These are phyloP conservation scores for Oryza punctata DNA, from an alignment of 176 grass and related monocot species.

Conservation along the genomic window DNA sequence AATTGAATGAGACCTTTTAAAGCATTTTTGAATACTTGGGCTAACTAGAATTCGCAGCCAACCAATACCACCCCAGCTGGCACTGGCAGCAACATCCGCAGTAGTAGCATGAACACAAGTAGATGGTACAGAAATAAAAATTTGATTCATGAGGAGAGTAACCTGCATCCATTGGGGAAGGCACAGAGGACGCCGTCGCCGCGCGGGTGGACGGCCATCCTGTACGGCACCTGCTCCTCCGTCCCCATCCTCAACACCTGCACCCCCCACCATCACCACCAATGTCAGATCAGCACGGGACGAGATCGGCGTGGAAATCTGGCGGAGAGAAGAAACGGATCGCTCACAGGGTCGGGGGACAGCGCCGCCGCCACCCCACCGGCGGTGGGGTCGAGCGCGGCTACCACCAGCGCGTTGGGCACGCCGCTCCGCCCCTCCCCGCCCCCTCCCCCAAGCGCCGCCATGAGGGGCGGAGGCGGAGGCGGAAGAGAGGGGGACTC, in stretches of 20 bases:
- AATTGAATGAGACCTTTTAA: background rate
- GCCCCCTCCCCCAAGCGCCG: conserved; percentile 68
- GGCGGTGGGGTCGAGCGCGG: conserved; percentile 41
- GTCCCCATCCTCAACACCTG: conserved; percentile 75
- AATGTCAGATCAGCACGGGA: conserved; percentile 7
- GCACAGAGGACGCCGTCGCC: conserved; percentile 72
- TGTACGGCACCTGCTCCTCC: conserved; percentile 66
- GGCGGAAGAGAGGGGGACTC: background rate
- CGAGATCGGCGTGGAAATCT: conserved; percentile 19
- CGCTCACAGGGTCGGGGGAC: conserved; percentile 58
- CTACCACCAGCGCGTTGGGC: conserved; percentile 75
- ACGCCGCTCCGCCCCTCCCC: conserved; percentile 80
- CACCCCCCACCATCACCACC: background rate
- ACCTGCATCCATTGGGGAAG: conserved; percentile 85
- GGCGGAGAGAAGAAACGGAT: background rate
- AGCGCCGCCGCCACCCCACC: conserved; percentile 11
- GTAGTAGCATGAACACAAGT: background rate
- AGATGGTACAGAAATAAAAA: background rate
- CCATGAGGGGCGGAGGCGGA: conserved; percentile 32
- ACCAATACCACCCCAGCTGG: background rate
- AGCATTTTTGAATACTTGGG: background rate
- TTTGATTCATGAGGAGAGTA: background rate
- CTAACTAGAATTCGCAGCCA: background rate
- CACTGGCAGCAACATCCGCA: background rate
- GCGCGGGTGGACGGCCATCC: conserved; percentile 86